These are phyloP conservation scores for Raddia guianensis DNA, from an alignment of 176 grass and related monocot species.

Conservation along the genomic window DNA sequence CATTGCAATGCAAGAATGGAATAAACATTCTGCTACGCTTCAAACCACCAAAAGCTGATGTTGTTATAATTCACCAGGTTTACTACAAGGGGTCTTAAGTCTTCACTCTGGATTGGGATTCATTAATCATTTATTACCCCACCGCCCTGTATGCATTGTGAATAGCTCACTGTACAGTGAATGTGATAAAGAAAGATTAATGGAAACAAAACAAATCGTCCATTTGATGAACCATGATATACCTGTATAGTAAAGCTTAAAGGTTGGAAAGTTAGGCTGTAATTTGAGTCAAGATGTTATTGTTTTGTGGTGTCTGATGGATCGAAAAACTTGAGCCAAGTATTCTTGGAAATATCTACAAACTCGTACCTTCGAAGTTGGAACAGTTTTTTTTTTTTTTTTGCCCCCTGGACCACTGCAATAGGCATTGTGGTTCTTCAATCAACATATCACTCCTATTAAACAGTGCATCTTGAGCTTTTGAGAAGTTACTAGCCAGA, in stretches of 20 bases:
- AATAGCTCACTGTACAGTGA: constrained; percentile 38
- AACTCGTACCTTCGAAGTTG: neutral
- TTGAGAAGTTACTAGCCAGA: neutral
- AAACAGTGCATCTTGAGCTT: neutral
- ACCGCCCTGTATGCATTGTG: constrained; percentile 29
- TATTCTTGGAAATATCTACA: neutral
- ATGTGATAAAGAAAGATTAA: neutral
- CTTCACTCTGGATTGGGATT: neutral
- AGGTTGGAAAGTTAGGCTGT: constrained; percentile 11
- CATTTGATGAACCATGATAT: constrained; percentile 1
- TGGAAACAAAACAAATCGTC: neutral
- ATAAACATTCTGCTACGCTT: neutral
- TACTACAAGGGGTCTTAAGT: constrained; percentile 38
- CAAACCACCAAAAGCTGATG: constrained; percentile 16
- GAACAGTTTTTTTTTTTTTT: neutral
- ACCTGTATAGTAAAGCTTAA: neutral
- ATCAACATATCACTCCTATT: neutral
- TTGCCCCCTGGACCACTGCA: neutral
- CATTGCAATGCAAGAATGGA: neutral
- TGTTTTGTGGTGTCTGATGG: too few species aligned
- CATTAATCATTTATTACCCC: neutral
- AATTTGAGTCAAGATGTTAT: neutral
- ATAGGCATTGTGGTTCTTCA: neutral
- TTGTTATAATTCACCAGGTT: constrained; percentile 47
- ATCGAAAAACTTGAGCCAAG: neutral